Evolutionary conservation across 169 alveolate species (phyloP), one percentile per base, ranked within the genome.

Genomic region (Plasmodium billcollinsi): DNA sequence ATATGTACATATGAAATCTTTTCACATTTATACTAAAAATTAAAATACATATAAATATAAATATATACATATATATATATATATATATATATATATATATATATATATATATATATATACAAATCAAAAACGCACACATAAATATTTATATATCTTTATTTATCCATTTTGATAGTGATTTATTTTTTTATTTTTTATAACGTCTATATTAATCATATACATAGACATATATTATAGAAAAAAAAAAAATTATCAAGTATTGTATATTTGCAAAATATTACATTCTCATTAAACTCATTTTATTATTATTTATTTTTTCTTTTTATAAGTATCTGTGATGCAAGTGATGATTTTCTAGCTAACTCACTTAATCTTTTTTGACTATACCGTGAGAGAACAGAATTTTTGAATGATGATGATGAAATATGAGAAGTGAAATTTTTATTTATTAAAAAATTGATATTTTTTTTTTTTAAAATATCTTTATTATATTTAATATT

Each of bases 401-500:
- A 78, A 65, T 52, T 78, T 45, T 66, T 65, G 56, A 66, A 78
- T 20, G 90, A 78, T n/a, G 90, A 66, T 8, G 56, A 61, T 1
- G 90, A 78, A 70, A 78, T 78, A 45, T 69, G 80, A 56, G 90
- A 78, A 56, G 73, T 78, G 50, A 43, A 66, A 78, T 65, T 78
- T 52, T 59, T 67, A 33, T 78, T 70, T 33, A 78, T 56, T 59
- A 78, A 54, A 15, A 50, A 14, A 18, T 70, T 78, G 3, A 78
- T 20, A 29, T 69, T 78, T 66, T 78, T 78, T 67, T 70, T 78
- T 71, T 78, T 78, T 52, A 78, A 78, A 11, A 70, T 12, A 52
- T 78, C 90, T 59, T 78, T 78, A 70, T 58, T 78, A 26, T 78
- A 78, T 67, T 78, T 78, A n/a, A 78, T 69, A 59, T 66, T 59